phyloP scores from a whole-genome alignment of 768 basidiomycete species.

The Suillus subluteus region DNA sequence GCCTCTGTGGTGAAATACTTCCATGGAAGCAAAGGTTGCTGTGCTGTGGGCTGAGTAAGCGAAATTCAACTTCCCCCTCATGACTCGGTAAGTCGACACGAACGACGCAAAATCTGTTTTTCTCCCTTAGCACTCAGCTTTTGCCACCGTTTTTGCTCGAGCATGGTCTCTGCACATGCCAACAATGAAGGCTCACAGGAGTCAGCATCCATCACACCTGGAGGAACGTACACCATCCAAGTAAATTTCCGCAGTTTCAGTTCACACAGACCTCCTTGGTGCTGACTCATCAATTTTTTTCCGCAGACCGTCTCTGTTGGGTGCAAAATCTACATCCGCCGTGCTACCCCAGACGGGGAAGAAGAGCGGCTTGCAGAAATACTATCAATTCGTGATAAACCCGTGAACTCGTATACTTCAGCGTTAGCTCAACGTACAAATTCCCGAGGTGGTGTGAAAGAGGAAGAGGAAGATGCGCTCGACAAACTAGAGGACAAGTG shows the following conservation, averaged over 20 bases:
- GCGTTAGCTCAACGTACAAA: slow-evolving; percentile 41
- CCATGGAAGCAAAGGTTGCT: slow-evolving; percentile 2
- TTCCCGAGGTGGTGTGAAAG: slow-evolving; percentile 41
- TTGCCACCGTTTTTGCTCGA: slow-evolving; percentile 1
- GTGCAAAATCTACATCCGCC: slow-evolving; percentile 92
- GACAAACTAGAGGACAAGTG: slow-evolving; percentile 73
- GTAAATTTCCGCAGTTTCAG: slow-evolving; percentile 41
- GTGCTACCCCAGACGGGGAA: slow-evolving; percentile 71
- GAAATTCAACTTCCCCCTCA: slow-evolving; percentile 3
- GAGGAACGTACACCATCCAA: slow-evolving; percentile 78
- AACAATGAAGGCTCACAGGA: slow-evolving; percentile 39
- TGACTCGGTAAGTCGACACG: slow-evolving; percentile 11
- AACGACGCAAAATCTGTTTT: slow-evolving; percentile 2
- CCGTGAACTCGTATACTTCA: slow-evolving; percentile 57
- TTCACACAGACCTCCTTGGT: slow-evolving; percentile 30
- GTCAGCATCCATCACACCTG: slow-evolving; percentile 71
- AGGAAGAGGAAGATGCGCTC: slow-evolving; percentile 52
- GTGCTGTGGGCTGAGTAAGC: slow-evolving; percentile 9
- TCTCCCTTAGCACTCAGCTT: slow-evolving; percentile 1
- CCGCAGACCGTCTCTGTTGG: slow-evolving; percentile 83
- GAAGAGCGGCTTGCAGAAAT: slow-evolving; percentile 97
- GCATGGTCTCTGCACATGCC: slow-evolving; percentile 35
- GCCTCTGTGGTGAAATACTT: slow-evolving; percentile 2
- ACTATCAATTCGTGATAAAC: slow-evolving; percentile 90
- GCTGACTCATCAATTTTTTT: slow-evolving; percentile 39